Evolutionary conservation across 192 early-diverging fungal species (phyloP), one percentile per base, ranked within the genome.

Genomic region (Backusella westeae): DNA sequence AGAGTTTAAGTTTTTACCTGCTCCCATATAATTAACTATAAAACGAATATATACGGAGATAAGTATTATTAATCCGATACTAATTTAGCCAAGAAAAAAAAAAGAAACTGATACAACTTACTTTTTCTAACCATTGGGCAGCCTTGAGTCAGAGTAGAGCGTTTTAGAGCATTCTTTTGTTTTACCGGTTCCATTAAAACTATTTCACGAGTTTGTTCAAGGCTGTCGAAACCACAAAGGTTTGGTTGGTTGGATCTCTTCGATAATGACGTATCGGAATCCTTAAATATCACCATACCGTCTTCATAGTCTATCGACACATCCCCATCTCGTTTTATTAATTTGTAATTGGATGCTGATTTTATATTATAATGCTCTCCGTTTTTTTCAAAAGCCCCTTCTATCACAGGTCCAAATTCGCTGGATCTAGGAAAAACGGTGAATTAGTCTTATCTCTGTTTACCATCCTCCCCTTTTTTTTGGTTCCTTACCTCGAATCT

Each of bases 311-410:
- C 2, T 23, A 44, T 34, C 12, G 76, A 38, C 75, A 86, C 75
- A 69, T 93, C 92, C 0, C 73, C 84, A 2, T 81, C 75, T 6
- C 84, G 80, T 71, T 86, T 86, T 15, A 87, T 87, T 8, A 81
- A 72, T 36, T 81, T 79, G 72, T 91, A 91, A 9, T 84, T 77
- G 14, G 72, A 46, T 7, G 77, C 78, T 32, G 89, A 86, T 52
- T 88, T 90, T 34, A 91, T 78, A 74, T 89, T 86, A 73, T 86
- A 87, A 7, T 89, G 86, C 53, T 88, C 86, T 1, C 80, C 87
- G 15, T 80, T 70, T 1, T 85, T 75, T 42, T 77, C 77, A 69
- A 93, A 93, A 63, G 82, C 81, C 1, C 89, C 92, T 52, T 90
- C 83, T 5, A 93, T 65, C 1, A 90, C 82, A 6, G 87, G 75